These are phyloP conservation scores for Fusarium sp. DNA, from an alignment of 2,329 filamentous ascomycete genomes.

Conservation along the genomic window DNA sequence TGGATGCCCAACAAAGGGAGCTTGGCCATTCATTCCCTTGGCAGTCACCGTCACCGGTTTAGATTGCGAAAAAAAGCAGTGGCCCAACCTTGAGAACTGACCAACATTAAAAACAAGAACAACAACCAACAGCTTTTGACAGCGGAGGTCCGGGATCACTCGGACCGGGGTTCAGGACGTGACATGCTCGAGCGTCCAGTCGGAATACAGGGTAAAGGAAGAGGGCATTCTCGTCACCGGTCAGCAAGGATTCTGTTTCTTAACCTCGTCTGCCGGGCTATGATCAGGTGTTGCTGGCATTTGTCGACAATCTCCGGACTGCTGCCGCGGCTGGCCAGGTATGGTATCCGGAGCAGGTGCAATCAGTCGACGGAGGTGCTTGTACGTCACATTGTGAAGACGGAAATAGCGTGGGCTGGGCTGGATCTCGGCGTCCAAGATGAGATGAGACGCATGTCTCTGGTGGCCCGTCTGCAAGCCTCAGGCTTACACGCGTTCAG, in stretches of 20 bases:
- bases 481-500: background rate
- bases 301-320: background rate
- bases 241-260: background rate
- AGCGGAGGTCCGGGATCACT: conserved; percentile 17
- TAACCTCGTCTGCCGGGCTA: background rate
- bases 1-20: conserved; percentile 10
- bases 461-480: conserved; percentile 7
- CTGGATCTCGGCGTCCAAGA: background rate
- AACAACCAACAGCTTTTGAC: conserved; percentile 15
- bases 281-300: background rate
- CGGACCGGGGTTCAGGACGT: conserved; percentile 24
- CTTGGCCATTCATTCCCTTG: background rate
- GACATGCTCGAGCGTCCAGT: conserved; percentile 10
- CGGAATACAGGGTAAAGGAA: conserved; percentile 12
- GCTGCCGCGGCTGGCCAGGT: background rate
- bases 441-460: conserved; percentile 33
- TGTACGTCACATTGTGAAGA: background rate
- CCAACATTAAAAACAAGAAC: background rate
- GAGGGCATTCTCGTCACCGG: conserved; percentile 1
- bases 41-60: background rate
- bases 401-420: background rate
- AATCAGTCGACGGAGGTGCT: background rate
- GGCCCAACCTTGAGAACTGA: conserved; percentile 15
- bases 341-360: background rate
- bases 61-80: background rate